Percentiles rank a stretch among this genome's conserved stretches.
Evolutionary conservation across 2,329 filamentous ascomycete species (phyloP).

Genomic region (Sporothrix humicola): DNA sequence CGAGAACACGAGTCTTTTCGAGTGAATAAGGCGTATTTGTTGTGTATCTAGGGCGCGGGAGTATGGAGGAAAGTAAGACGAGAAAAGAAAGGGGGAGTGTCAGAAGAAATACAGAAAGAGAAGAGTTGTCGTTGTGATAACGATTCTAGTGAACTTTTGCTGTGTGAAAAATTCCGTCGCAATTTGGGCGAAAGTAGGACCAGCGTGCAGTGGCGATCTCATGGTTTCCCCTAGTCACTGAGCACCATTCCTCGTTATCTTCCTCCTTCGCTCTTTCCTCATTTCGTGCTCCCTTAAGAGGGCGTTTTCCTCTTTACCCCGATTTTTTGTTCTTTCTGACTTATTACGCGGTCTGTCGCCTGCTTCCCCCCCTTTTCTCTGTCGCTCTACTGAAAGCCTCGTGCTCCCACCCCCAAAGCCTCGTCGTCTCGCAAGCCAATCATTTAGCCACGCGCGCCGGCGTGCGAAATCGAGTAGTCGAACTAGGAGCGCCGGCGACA

Average conservation of each 20-base stretch:
- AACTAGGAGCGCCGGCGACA: constrained; percentile 13
- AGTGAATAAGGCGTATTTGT: background rate
- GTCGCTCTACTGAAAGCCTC: constrained; percentile 16
- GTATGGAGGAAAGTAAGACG: background rate
- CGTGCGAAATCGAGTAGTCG: constrained; percentile 18
- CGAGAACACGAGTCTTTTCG: background rate
- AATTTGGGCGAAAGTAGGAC: background rate
- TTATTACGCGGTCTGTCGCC: background rate
- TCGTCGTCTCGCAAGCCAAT: constrained; percentile 35
- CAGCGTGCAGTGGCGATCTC: constrained; percentile 9
- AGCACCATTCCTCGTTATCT: constrained; percentile 5
- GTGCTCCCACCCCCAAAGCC: constrained; percentile 29
- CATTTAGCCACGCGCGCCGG: constrained; percentile 37
- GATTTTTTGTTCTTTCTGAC: background rate
- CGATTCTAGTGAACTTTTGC: background rate
- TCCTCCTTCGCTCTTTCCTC: background rate
- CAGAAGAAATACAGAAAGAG: background rate
- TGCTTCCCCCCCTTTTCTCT: background rate
- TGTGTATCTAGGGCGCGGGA: background rate
- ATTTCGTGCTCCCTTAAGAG: background rate
- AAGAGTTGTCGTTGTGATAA: background rate
- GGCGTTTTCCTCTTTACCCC: background rate
- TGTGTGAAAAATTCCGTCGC: background rate
- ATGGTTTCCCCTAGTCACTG: background rate
- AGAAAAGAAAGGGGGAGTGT: background rate